Percentiles rank a stretch among this genome's conserved stretches.
Evolutionary conservation across 345 rosid species (phyloP).

Genomic region (Bruguiera gymnorhiza): DNA sequence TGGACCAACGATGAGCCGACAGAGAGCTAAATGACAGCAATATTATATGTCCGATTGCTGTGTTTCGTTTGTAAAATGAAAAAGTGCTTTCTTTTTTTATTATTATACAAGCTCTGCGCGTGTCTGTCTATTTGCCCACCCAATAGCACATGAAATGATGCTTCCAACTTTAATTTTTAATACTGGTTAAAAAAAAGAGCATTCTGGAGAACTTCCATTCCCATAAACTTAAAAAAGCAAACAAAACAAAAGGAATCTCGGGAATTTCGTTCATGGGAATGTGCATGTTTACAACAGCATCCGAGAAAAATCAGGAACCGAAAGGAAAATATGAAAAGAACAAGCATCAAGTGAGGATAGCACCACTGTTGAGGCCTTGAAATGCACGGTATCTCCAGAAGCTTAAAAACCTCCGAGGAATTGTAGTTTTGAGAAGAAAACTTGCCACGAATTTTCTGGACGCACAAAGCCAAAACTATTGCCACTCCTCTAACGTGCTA

Average conservation of each 20-base stretch:
- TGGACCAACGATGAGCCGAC: neutral
- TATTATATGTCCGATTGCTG: neutral
- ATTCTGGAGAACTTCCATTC: too few relatives aligned
- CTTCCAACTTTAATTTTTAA: too few relatives aligned
- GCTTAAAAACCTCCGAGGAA: neutral
- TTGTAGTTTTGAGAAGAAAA: neutral
- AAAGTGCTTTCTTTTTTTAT: neutral
- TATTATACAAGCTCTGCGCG: neutral
- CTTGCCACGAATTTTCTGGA: too few relatives aligned
- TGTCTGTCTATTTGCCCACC: neutral
- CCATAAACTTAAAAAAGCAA: too few relatives aligned
- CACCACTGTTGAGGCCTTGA: neutral
- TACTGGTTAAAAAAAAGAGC: neutral
- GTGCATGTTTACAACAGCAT: neutral
- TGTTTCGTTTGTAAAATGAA: slow-evolving; percentile 1
- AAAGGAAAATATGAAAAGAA: neutral
- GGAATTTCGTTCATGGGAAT: neutral
- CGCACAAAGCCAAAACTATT: neutral
- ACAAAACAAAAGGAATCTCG: neutral
- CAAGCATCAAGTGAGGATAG: neutral
- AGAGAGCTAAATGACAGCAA: slow-evolving; percentile 8
- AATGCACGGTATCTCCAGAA: slow-evolving; percentile 1
- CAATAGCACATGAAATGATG: neutral
- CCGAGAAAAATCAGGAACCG: neutral
- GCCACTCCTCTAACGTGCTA: neutral